Base-by-base conservation (phyloP, 2,329 filamentous ascomycete genomes). In the Nothophaeocryptopus gaeumannii region DNA sequence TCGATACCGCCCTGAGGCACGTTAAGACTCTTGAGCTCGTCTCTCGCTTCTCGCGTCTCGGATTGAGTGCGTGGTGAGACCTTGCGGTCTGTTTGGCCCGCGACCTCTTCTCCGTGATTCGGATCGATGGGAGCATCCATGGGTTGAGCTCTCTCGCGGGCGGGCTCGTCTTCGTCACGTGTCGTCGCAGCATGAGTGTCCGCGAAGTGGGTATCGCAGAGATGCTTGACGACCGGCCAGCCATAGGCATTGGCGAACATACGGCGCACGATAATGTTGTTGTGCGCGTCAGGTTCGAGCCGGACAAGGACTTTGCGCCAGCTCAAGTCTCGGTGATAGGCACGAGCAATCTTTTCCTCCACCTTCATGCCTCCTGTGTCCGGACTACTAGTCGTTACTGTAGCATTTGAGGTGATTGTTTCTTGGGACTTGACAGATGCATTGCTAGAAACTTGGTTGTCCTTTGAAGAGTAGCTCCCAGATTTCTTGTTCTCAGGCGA, bases 301-400 rank as follows among this genome's bases (percentile, higher is more conserved):
- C 93, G 87, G 11, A 99, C 93, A 3, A 99, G 81, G 1, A 99
- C 93, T 67, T 99, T 99, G 39, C 93, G 87, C 93, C 93, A 99
- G 1, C 89, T 88, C 14, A 99, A 73, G 56, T 89, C 89, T 10
- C 84, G 83, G 68, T 99, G 93, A 71, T 99, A 99, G 11, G 90
- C 93, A 39, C 93, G 82, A 1, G 93, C 93, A 59, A 99, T 99
- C 72, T 96, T 97, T 69, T 99, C 93, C 69, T 99, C 93, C 0
- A 97, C 90, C 55, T 88, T 89, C 83, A 97, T 91, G 56, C 74
- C 82, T 8, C 84, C 81, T 12, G 72, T 77, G 60, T 86, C 83
- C 5, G 38, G 35, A 3, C 55, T 56, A 11, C 37, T 35, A 11
- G 43, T 49, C 26, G 50, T 49, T 12, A 47, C 30, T 5, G 45